These are phyloP conservation scores for Diplodia corticola DNA, from an alignment of 2,329 filamentous ascomycete genomes.

Conservation along the genomic window DNA sequence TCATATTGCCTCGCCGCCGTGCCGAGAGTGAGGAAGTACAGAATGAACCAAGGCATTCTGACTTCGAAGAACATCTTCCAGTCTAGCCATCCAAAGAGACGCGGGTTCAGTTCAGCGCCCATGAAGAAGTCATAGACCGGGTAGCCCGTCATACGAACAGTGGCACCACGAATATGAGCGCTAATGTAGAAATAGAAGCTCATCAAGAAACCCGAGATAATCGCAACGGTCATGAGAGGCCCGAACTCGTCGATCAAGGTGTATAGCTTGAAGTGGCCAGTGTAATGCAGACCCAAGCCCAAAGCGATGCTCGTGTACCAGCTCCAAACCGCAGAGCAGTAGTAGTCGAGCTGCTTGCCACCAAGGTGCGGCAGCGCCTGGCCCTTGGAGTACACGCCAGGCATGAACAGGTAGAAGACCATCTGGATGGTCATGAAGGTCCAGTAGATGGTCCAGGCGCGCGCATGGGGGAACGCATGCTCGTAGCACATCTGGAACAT, in stretches of 20 bases:
- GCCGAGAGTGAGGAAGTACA: conserved; percentile 75
- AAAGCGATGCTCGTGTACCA: conserved; percentile 83
- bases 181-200: conserved; percentile 84
- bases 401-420: conserved; percentile 78
- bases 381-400: conserved; percentile 83
- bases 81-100: conserved; percentile 80
- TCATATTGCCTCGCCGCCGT: conserved; percentile 83
- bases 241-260: conserved; percentile 95
- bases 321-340: conserved; percentile 85
- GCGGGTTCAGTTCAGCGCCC: conserved; percentile 82
- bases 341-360: conserved; percentile 87
- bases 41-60: conserved; percentile 86
- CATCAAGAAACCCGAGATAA: conserved; percentile 84
- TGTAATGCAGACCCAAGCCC: conserved; percentile 72
- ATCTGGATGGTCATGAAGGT: conserved; percentile 83
- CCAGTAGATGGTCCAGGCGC: conserved; percentile 95
- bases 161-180: conserved; percentile 72
- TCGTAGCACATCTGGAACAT: conserved; percentile 73
- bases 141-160: conserved; percentile 89
- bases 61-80: conserved; percentile 98
- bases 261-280: conserved; percentile 83
- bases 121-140: conserved; percentile 88
- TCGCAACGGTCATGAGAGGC: conserved; percentile 87
- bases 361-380: conserved; percentile 81
- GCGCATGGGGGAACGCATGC: conserved; percentile 77